Evolutionary conservation across 2,329 filamentous ascomycete species (phyloP), one percentile per base, ranked within the genome.

Genomic region (Ambrosiella beaveri): DNA sequence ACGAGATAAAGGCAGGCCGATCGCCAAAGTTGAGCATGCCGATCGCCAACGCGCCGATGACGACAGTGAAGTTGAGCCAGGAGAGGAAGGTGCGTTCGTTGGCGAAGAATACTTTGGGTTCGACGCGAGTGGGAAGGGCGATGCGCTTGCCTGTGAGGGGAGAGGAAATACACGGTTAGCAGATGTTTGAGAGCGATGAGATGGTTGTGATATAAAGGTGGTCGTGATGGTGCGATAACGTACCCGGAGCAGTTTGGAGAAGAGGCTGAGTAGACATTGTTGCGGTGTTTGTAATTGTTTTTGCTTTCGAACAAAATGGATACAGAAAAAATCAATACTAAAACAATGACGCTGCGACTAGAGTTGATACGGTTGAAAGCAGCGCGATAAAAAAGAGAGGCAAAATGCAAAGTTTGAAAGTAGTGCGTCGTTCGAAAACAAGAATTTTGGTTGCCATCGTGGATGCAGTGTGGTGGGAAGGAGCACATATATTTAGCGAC

Each of bases 91-190:
- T 98, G 63, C 93, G 88, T 75, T 98, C 93, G 78, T 98, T 98
- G 74, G 93, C 93, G 78, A 98, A 98, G 82, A 97, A 98, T 76
- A 98, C 93, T 74, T 98, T 98, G 66, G 93, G 93, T 73, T 98
- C 93, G 72, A 98, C 91, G 65, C 93, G 89, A 61, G 91, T 96
- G 59, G 93, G 93, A 63, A 98, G 88, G 66, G 93, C 91, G 70
- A 98, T 97, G 69, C 91, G 88, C 76, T 98, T 98, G 79, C 91
- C 91, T 95, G 66, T 53, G n/a, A 40, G 17, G 19, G 40, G 13
- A 57, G 44, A n/a, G 2, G n/a, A 13, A n/a, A n/a, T 35, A 53
- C 51, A 57, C 45, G 40, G 15, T 51, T 12, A 49, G 37, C 38
- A 36, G 9, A 5, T 17, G 19, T 47, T 13, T 15, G 9, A 27